These are phyloP conservation scores for Rhizoctonia solani DNA, from an alignment of 1,284 basidiomycete species.

Conservation along the genomic window DNA sequence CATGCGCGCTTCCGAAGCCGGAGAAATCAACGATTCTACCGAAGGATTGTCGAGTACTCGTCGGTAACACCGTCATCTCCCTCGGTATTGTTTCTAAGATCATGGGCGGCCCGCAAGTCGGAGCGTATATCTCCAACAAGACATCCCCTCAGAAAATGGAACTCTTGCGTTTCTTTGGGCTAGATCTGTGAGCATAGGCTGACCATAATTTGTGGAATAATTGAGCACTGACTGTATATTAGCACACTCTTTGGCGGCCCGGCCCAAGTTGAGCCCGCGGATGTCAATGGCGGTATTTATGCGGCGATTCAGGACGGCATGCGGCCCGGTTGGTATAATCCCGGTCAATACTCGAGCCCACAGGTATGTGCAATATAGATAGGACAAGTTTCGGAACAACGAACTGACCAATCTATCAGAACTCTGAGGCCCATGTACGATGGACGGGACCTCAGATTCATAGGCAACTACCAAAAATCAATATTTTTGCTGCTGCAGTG, in stretches of 20 bases:
- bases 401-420: not conserved
- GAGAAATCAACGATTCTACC: not conserved
- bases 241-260: conserved; percentile 30
- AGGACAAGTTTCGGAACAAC: not conserved
- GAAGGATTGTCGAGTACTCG: conserved; percentile 17
- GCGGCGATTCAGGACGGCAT: conserved; percentile 26
- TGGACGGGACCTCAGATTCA: conserved; percentile 31
- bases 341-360: conserved; percentile 29
- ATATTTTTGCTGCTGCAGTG: conserved; percentile 23
- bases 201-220: not conserved
- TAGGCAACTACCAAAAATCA: conserved; percentile 13
- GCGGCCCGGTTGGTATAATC: conserved; percentile 8
- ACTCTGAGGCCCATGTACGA: conserved; percentile 30
- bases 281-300: conserved; percentile 31
- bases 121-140: conserved; percentile 33
- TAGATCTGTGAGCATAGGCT: conserved; percentile 23
- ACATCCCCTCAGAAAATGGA: conserved; percentile 29
- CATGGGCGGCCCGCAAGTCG: conserved; percentile 1
- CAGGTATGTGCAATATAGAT: too few species aligned
- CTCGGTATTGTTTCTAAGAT: conserved; percentile 20
- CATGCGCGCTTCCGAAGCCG: conserved; percentile 3
- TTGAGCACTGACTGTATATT: not conserved
- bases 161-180: conserved; percentile 31
- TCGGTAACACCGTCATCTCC: conserved; percentile 30
- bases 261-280: conserved; percentile 29